These are phyloP conservation scores for Fusarium ambrosium DNA, from an alignment of 2,329 filamentous ascomycete species.

Conservation along the genomic window DNA sequence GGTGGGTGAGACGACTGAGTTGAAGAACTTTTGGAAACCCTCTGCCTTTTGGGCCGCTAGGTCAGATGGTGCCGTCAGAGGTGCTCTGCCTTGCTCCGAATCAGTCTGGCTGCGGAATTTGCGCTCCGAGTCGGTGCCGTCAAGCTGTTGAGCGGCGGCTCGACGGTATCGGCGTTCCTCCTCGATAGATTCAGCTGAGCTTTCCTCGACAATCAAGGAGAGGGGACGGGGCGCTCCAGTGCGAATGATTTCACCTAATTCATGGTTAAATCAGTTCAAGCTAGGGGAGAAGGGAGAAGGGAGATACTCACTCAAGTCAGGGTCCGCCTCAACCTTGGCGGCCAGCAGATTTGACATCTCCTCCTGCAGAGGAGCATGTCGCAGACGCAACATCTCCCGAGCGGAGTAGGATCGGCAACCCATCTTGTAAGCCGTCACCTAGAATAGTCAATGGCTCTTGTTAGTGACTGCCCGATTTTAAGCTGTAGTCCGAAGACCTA, in stretches of 20 bases:
- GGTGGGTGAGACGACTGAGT: conserved; percentile 76
- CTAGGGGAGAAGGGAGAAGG: neutral
- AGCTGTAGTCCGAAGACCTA: conserved; percentile 44
- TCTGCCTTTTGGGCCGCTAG: conserved; percentile 69
- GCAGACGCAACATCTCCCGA: conserved; percentile 59
- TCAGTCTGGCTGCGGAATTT: conserved; percentile 62
- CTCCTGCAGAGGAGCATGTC: conserved; percentile 43
- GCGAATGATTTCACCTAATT: conserved; percentile 51
- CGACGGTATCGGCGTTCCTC: conserved; percentile 26
- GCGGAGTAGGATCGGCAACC: conserved; percentile 58
- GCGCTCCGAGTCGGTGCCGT: conserved; percentile 59
- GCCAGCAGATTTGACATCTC: conserved; percentile 48
- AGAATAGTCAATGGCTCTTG: conserved; percentile 45
- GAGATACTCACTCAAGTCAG: conserved; percentile 56
- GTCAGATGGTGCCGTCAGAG: conserved; percentile 67
- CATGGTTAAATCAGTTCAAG: conserved; percentile 19
- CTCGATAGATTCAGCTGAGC: conserved; percentile 16
- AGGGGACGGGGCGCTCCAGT: conserved; percentile 45
- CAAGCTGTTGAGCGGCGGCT: conserved; percentile 49
- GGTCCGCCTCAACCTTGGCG: conserved; percentile 54
- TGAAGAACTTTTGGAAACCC: conserved; percentile 77
- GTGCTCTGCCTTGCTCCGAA: conserved; percentile 60
- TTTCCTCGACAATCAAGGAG: conserved; percentile 51
- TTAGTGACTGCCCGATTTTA: conserved; percentile 50
- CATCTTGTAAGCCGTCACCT: conserved; percentile 58